Evolutionary conservation across 2,329 filamentous ascomycete species (phyloP).

Genomic region (Venturia effusa): DNA sequence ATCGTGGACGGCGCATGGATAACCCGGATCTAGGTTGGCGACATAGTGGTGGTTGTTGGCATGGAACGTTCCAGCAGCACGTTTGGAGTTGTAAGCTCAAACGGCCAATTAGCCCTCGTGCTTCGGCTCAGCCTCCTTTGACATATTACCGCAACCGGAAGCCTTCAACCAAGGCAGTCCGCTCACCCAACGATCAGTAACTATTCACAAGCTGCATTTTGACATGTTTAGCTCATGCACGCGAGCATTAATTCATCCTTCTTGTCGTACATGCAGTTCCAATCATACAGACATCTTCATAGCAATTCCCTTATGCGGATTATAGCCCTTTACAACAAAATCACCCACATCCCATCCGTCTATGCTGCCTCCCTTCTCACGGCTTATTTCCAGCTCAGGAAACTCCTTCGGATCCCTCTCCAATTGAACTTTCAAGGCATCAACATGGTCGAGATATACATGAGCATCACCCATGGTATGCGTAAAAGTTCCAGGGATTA

Average conservation of each 20-base stretch:
- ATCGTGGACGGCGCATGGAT: background rate
- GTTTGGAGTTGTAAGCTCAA: background rate
- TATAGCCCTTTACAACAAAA: slow-evolving; percentile 77
- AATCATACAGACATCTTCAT: slow-evolving; percentile 95
- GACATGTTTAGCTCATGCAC: background rate
- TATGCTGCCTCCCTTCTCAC: slow-evolving; percentile 60
- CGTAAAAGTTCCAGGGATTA: slow-evolving; percentile 77
- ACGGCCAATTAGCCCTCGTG: background rate
- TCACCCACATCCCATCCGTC: slow-evolving; percentile 88
- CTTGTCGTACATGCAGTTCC: background rate
- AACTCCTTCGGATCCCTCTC: slow-evolving; percentile 71
- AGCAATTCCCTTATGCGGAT: slow-evolving; percentile 80
- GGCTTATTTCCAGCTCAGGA: slow-evolving; percentile 62
- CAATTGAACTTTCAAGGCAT: slow-evolving; percentile 73
- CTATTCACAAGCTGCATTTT: background rate
- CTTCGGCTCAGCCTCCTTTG: background rate
- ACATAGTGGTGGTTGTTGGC: background rate
- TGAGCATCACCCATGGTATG: slow-evolving; percentile 99
- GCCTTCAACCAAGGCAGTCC: background rate
- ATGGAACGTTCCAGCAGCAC: background rate
- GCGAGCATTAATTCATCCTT: background rate
- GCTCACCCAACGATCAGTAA: background rate
- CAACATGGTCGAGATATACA: slow-evolving; percentile 86
- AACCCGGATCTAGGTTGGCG: background rate
- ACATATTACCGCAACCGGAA: background rate